Evolutionary conservation across 139 green algal species (phyloP).

Genomic region (Tetradesmus obliquus): DNA sequence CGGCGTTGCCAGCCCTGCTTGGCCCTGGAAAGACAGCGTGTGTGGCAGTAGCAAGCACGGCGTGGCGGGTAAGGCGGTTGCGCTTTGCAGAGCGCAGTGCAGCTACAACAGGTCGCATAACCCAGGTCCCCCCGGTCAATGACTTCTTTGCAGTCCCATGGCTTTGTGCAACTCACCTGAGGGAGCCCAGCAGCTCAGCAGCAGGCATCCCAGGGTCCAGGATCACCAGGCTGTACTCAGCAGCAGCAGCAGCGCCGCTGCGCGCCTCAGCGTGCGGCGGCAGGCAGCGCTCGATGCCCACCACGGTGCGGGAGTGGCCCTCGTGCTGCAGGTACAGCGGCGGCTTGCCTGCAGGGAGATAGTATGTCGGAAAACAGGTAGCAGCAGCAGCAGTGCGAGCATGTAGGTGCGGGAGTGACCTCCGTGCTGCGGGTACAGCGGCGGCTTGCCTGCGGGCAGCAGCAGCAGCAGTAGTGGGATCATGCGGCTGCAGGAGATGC

Average conservation of each 20-base stretch:
- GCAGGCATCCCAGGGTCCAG: slow-evolving; percentile 1
- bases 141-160: no score
- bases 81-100: no score
- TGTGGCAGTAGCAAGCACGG: background rate
- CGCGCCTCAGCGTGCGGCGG: background rate
- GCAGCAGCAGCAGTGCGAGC: background rate
- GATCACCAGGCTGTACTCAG: slow-evolving; percentile 26
- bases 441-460: background rate
- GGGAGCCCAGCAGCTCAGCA: background rate
- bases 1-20: background rate
- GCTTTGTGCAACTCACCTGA: slow-evolving; percentile 20
- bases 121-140: no score
- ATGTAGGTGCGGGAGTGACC: background rate
- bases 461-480: background rate
- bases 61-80: no score
- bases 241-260: background rate
- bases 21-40: background rate
- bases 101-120: no score
- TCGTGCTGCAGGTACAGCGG: slow-evolving; percentile 71
- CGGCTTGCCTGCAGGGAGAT: background rate
- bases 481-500: background rate
- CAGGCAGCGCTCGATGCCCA: slow-evolving; percentile 54
- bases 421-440: slow-evolving; percentile 66
- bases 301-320: slow-evolving; percentile 65
- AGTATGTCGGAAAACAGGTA: background rate